Conservation (phyloP, 352 stramenopile species). For the Vaucheria bursata region DNA sequence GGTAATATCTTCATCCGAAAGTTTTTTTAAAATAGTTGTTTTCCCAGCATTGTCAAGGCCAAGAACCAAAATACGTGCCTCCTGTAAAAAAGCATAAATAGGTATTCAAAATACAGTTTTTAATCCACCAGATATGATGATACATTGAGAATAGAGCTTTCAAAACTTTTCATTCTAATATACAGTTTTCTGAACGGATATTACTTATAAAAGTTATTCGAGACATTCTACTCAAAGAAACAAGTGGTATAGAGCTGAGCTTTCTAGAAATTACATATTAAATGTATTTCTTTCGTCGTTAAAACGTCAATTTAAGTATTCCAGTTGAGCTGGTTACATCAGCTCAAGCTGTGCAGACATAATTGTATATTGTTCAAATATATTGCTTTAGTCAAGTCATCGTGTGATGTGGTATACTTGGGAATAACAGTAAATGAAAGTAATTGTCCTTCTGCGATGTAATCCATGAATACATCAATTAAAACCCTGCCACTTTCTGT, state of each 20-base stretch:
- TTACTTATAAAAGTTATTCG: background rate
- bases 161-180: background rate
- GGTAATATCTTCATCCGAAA: constrained; percentile 84
- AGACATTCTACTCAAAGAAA: background rate
- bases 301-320: too few species aligned
- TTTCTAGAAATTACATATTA: background rate
- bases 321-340: too few species aligned
- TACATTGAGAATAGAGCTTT: background rate
- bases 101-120: constrained; percentile 4
- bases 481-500: background rate
- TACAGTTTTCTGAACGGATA: background rate
- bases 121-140: constrained; percentile 13
- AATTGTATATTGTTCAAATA: too few species aligned
- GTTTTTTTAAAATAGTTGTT: constrained; percentile 92
- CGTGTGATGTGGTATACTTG: too few species aligned
- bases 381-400: too few species aligned
- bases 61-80: constrained; percentile 84
- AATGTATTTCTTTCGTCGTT: too few species aligned
- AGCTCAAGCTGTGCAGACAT: too few species aligned
- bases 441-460: too few species aligned
- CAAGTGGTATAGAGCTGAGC: background rate
- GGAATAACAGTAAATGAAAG: too few species aligned
- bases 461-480: background rate
- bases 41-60: constrained; percentile 90
- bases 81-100: constrained; percentile 60